Conservation (phyloP, 2,329 filamentous ascomycete genomes). For the Tolypocladium ophioglossoides region DNA sequence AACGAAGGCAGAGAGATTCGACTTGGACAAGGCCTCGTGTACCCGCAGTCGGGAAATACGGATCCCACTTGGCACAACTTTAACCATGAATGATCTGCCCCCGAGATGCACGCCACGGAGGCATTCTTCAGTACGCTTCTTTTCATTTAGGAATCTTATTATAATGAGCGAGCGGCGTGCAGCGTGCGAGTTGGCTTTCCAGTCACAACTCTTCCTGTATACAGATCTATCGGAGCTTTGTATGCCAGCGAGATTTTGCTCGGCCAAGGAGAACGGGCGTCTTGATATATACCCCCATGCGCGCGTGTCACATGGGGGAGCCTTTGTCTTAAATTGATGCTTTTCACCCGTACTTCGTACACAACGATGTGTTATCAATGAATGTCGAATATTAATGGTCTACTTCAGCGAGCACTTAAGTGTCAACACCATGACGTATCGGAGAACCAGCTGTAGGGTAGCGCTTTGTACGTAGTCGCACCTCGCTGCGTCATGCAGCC, state of each 20-base stretch:
- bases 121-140: background rate
- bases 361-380: background rate
- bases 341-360: background rate
- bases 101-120: background rate
- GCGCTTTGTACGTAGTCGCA: no score
- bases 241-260: background rate
- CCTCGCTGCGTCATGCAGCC: no score
- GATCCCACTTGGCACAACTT: background rate
- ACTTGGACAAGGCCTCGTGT: background rate
- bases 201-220: background rate
- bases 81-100: background rate
- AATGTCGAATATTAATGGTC: no score
- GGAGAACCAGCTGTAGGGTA: background rate
- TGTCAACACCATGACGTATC: no score
- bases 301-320: background rate
- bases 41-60: background rate
- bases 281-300: background rate
- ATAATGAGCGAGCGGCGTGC: background rate
- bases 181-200: background rate
- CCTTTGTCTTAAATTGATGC: no score
- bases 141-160: background rate
- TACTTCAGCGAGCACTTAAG: no score
- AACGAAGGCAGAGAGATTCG: constrained; percentile 2
- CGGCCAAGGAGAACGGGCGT: background rate
- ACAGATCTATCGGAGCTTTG: no score